phyloP scores from a whole-genome alignment of 345 rosid species.

The Carallia brachiata region DNA sequence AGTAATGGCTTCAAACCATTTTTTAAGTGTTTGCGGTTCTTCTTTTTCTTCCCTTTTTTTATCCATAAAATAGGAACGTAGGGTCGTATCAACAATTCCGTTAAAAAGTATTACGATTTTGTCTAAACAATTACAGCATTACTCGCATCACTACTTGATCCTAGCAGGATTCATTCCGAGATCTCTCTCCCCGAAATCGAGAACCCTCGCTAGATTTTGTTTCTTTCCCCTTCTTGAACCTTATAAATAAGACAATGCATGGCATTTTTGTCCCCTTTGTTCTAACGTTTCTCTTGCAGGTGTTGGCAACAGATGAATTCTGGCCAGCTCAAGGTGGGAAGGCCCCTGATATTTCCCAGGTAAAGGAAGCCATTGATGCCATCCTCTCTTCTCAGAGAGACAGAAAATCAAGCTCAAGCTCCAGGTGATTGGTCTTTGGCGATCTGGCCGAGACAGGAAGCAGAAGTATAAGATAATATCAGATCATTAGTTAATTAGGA shows the following conservation, averaged over 20 bases:
- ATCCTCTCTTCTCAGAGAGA: conserved; percentile 78
- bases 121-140: too few relatives aligned
- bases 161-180: too few relatives aligned
- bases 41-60: too few relatives aligned
- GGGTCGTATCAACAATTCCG: too few relatives aligned
- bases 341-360: conserved; percentile 93
- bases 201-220: too few relatives aligned
- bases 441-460: background rate
- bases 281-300: conserved; percentile 35
- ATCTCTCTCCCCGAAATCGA: too few relatives aligned
- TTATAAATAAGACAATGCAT: too few relatives aligned
- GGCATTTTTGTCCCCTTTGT: too few relatives aligned
- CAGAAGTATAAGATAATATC: conserved; percentile 12
- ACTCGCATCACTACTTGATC: too few relatives aligned
- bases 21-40: background rate
- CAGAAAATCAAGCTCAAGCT: conserved; percentile 40
- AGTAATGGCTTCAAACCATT: conserved; percentile 33
- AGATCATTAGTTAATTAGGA: background rate
- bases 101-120: too few relatives aligned
- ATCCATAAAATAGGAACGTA: too few relatives aligned
- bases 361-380: conserved; percentile 95
- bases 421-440: conserved; percentile 14
- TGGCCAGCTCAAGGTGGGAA: conserved; percentile 96
- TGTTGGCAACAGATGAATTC: conserved; percentile 90
- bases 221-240: too few relatives aligned